phyloP scores from a whole-genome alignment of 116 monocot species.

The Phalaenopsis hybrid region DNA sequence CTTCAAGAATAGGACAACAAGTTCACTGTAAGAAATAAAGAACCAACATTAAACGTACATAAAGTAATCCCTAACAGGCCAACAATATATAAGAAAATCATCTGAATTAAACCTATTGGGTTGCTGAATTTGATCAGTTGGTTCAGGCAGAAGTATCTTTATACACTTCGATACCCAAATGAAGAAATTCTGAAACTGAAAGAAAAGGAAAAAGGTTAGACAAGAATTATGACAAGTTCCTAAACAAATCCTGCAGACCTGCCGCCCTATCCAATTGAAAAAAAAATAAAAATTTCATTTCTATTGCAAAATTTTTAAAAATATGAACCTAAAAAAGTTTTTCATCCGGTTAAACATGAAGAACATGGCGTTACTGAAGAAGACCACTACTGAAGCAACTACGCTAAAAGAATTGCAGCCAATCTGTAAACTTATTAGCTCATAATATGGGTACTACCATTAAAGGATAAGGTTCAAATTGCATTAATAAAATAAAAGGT shows the following conservation, averaged over 20 bases:
- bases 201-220: neutral
- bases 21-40: slow-evolving; percentile 45
- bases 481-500: no score
- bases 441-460: neutral
- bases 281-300: no score
- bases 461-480: neutral
- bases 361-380: neutral
- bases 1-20: slow-evolving; percentile 78
- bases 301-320: no score
- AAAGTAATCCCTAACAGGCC: neutral
- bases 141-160: slow-evolving; percentile 66
- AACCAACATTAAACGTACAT: slow-evolving; percentile 1
- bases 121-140: slow-evolving; percentile 54
- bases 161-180: slow-evolving; percentile 80
- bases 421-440: neutral
- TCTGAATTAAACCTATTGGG: slow-evolving; percentile 51
- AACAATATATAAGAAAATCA: slow-evolving; percentile 5
- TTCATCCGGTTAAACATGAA: neutral
- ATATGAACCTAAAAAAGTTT: neutral
- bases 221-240: neutral
- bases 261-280: no score
- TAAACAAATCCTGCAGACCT: neutral
- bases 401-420: neutral
- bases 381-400: neutral
- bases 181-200: slow-evolving; percentile 97